phyloP scores from a whole-genome alignment of 345 rosid species.

The Salix caprea region DNA sequence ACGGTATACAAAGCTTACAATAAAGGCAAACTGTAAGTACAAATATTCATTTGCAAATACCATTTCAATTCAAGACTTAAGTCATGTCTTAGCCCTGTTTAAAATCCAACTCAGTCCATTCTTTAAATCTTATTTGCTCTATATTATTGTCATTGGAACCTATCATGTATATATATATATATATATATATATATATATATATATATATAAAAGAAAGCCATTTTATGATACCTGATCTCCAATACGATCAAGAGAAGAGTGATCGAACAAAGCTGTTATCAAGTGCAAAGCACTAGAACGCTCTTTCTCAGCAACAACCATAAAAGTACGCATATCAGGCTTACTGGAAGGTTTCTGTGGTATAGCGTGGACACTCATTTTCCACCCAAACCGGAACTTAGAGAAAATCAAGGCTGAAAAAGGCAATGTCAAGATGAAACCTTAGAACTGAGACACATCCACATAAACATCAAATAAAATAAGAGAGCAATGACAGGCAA shows the following conservation, averaged over 20 bases:
- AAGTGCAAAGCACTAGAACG: conserved; percentile 38
- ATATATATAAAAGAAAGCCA: neutral
- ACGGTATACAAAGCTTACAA: neutral
- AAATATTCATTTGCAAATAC: too few relatives aligned
- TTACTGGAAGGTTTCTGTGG: conserved; percentile 48
- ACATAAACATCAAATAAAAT: neutral
- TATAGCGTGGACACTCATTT: conserved; percentile 49
- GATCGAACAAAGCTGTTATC: conserved; percentile 43
- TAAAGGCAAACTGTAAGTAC: too few relatives aligned
- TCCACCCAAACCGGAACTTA: conserved; percentile 88
- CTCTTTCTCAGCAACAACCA: conserved; percentile 76
- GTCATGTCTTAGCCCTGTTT: too few relatives aligned
- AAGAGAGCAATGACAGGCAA: conserved; percentile 1
- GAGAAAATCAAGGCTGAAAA: conserved; percentile 75
- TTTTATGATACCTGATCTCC: conserved; percentile 51
- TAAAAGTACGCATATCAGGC: conserved; percentile 57
- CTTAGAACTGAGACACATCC: neutral
- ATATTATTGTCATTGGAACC: neutral
- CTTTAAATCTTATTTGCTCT: neutral
- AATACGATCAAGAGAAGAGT: conserved; percentile 35
- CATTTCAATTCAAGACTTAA: too few relatives aligned
- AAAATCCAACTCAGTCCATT: too few relatives aligned
- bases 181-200: neutral
- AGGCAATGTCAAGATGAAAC: neutral
- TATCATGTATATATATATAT: too few relatives aligned